A percentile compares a stretch with the other conserved stretches of the same genome.
These are phyloP conservation scores for Aspergillus versicolor DNA, from an alignment of 2,329 filamentous ascomycete genomes.

Conservation along the genomic window DNA sequence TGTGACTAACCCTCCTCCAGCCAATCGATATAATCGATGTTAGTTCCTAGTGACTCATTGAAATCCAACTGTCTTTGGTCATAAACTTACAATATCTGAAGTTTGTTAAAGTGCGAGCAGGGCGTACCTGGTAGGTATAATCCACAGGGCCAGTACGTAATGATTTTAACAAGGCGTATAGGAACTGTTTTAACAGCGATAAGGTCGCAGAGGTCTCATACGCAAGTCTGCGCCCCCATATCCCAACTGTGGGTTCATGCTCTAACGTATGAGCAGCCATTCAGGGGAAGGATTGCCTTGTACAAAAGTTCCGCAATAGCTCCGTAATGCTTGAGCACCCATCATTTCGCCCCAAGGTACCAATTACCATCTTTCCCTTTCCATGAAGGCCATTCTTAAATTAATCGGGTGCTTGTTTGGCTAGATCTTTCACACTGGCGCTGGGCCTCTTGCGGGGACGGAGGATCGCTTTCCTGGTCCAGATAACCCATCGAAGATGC, in stretches of 20 bases:
- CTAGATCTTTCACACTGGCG: constrained; percentile 56
- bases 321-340: constrained; percentile 87
- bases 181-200: constrained; percentile 78
- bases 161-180: constrained; percentile 30
- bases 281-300: constrained; percentile 84
- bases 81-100: constrained; percentile 40
- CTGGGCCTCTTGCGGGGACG: constrained; percentile 58
- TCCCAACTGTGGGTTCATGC: background rate
- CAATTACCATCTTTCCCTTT: background rate
- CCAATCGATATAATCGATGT: constrained; percentile 72
- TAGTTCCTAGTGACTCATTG: constrained; percentile 32
- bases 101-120: constrained; percentile 71
- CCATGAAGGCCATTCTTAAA: background rate
- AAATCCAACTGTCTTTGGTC: constrained; percentile 1
- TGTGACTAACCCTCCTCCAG: constrained; percentile 48
- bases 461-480: constrained; percentile 75
- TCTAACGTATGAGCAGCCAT: constrained; percentile 60
- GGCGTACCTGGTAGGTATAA: constrained; percentile 62
- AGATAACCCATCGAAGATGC: constrained; percentile 84
- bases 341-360: constrained; percentile 80
- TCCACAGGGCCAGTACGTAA: constrained; percentile 9
- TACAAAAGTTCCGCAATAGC: constrained; percentile 95
- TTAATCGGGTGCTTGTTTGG: constrained; percentile 23
- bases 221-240: constrained; percentile 65
- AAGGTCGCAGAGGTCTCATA: constrained; percentile 91